A percentile compares a stretch with the other conserved stretches of the same genome.
Conservation (phyloP, 2,329 filamentous ascomycete genomes). For the Aspergillus ruber region DNA sequence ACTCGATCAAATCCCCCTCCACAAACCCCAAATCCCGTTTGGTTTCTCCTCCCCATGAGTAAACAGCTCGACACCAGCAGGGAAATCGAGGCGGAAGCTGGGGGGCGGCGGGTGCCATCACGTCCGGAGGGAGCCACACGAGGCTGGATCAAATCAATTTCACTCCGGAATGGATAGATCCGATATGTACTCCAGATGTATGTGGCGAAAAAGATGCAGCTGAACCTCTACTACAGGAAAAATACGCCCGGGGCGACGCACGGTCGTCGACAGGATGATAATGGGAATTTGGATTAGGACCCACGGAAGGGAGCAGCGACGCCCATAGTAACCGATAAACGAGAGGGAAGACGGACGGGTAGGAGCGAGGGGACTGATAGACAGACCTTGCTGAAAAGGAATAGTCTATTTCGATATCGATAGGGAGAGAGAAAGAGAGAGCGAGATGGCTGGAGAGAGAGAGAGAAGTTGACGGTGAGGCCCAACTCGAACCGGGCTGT, state of each 20-base stretch:
- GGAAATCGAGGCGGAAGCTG: constrained; percentile 70
- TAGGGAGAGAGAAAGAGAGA: constrained; percentile 3
- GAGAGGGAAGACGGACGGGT: constrained; percentile 2
- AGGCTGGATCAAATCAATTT: not conserved
- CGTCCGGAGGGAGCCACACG: constrained; percentile 4
- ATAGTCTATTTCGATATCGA: not conserved
- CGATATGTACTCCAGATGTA: not conserved
- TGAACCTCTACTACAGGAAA: not conserved
- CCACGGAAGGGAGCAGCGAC: constrained; percentile 6
- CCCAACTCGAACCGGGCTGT: constrained; percentile 21
- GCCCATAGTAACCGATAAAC: constrained; percentile 1
- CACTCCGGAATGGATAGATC: not conserved
- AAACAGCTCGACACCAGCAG: constrained; percentile 85
- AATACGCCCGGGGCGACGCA: not conserved
- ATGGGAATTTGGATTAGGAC: not conserved
- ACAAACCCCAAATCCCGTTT: constrained; percentile 95
- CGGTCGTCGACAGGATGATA: not conserved
- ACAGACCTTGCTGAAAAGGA: not conserved
- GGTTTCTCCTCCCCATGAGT: constrained; percentile 92
- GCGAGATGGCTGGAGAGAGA: constrained; percentile 8
- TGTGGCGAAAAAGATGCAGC: not conserved
- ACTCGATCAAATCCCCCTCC: constrained; percentile 96
- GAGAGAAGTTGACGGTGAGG: constrained; percentile 25
- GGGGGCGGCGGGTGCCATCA: constrained; percentile 43
- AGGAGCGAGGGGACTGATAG: constrained; percentile 2